Conservation (phyloP, 306 rosid genomes). For the Dalbergia cochinchinensis region DNA sequence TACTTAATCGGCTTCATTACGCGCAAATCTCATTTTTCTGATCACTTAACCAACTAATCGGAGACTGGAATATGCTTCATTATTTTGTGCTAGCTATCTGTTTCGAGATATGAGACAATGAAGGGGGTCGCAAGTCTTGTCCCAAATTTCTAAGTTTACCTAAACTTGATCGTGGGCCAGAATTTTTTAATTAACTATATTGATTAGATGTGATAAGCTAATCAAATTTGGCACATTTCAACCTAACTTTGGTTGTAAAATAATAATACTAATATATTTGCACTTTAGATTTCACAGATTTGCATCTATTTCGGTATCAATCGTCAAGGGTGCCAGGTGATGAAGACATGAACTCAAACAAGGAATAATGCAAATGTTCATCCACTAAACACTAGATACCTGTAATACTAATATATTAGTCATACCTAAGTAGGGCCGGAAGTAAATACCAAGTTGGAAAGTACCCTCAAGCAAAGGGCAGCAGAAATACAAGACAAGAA, state of each 20-base stretch:
- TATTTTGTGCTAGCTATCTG: constrained; percentile 7
- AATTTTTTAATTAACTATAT: constrained; percentile 29
- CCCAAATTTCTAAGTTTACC: constrained; percentile 40
- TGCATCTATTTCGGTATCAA: constrained; percentile 24
- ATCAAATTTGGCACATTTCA: constrained; percentile 31
- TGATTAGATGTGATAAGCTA: constrained; percentile 1
- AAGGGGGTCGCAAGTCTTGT: constrained; percentile 21
- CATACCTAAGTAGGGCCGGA: constrained; percentile 45
- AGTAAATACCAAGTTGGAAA: constrained; percentile 46
- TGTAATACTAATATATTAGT: constrained; percentile 12
- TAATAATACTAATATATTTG: not conserved
- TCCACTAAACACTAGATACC: constrained; percentile 17
- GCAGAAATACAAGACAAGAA: not conserved
- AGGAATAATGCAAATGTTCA: not conserved
- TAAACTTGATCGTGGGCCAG: constrained; percentile 35
- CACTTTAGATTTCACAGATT: constrained; percentile 25
- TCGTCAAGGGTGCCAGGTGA: constrained; percentile 5
- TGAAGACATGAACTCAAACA: constrained; percentile 12
- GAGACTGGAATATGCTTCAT: constrained; percentile 34
- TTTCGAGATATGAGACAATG: constrained; percentile 18
- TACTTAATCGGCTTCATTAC: constrained; percentile 39
- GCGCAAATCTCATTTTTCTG: constrained; percentile 37
- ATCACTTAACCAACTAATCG: constrained; percentile 46
- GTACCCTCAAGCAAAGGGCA: constrained; percentile 52
- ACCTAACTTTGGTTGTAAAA: constrained; percentile 8